Conservation (phyloP, 768 basidiomycete genomes). For the Mycena sanguinolenta region DNA sequence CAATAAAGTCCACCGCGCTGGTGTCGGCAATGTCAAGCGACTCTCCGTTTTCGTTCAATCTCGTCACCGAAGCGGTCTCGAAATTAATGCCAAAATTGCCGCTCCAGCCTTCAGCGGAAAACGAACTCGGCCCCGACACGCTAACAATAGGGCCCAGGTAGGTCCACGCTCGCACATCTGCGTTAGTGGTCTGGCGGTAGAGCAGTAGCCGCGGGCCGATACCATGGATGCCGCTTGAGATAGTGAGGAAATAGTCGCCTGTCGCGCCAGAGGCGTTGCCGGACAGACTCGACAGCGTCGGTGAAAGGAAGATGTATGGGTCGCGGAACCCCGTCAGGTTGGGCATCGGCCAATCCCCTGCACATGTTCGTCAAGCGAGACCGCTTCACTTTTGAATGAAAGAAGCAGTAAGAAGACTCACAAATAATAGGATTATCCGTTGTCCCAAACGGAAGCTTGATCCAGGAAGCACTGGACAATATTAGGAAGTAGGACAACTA, state of each 20-base stretch:
- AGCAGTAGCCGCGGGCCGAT: constrained; percentile 28
- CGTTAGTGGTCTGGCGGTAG: constrained; percentile 33
- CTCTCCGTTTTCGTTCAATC: constrained; percentile 29
- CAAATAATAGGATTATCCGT: constrained; percentile 31
- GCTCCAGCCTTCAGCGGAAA: constrained; percentile 31
- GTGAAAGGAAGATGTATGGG: constrained; percentile 28
- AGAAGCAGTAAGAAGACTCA: neutral
- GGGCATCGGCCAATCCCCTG: constrained; percentile 30
- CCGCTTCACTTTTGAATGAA: neutral
- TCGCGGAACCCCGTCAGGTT: constrained; percentile 31
- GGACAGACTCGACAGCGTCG: constrained; percentile 17
- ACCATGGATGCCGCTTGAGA: constrained; percentile 27
- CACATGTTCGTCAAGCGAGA: neutral
- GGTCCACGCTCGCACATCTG: constrained; percentile 30
- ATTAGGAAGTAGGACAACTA: neutral
- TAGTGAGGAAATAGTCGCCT: constrained; percentile 31
- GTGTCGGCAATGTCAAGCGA: constrained; percentile 23
- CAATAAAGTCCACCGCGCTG: constrained; percentile 29
- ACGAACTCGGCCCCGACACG: constrained; percentile 9
- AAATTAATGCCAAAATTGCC: constrained; percentile 34
- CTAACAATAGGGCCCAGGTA: constrained; percentile 30
- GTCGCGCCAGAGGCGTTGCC: constrained; percentile 24
- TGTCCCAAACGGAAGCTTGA: constrained; percentile 26
- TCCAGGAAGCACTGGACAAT: constrained; percentile 26
- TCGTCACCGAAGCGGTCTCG: constrained; percentile 30